Conservation (phyloP, 176 grass and related monocot species). For the Thinopyrum elongatum region DNA sequence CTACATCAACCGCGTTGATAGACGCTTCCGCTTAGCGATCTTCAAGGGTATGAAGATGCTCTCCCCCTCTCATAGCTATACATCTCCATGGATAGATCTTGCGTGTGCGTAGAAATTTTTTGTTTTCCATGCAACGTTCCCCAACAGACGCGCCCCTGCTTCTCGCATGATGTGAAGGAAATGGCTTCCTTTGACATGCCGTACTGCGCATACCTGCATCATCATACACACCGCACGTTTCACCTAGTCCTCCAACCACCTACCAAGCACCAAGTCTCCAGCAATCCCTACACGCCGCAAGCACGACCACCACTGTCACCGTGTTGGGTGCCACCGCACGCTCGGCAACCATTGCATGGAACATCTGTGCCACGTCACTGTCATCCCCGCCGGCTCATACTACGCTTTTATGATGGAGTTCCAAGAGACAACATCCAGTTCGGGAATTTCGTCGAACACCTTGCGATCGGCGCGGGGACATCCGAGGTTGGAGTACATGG, state of each 20-base stretch:
- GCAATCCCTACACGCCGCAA: too few species aligned
- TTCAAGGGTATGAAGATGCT: too few species aligned
- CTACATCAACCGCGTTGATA: too few species aligned
- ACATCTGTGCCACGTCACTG: not conserved
- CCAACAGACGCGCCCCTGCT: too few species aligned
- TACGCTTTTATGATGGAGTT: slow-evolving; percentile 26
- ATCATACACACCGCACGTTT: not conserved
- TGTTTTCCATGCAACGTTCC: too few species aligned
- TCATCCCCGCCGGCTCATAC: slow-evolving; percentile 20
- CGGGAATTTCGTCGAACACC: slow-evolving; percentile 43
- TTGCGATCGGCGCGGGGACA: slow-evolving; percentile 2
- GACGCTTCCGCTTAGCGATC: too few species aligned
- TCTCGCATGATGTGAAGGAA: too few species aligned
- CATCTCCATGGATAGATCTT: too few species aligned
- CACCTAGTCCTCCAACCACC: slow-evolving; percentile 52
- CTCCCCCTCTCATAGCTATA: too few species aligned
- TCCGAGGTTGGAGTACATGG: slow-evolving; percentile 26
- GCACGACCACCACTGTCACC: not conserved
- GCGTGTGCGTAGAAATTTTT: too few species aligned
- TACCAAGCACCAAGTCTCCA: slow-evolving; percentile 12
- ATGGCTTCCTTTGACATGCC: too few species aligned
- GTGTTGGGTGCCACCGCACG: not conserved
- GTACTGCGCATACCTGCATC: too few species aligned
- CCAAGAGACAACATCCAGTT: slow-evolving; percentile 37
- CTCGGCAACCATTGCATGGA: not conserved